Conservation (phyloP, 768 basidiomycete species). For the Macrocybe gigantea region DNA sequence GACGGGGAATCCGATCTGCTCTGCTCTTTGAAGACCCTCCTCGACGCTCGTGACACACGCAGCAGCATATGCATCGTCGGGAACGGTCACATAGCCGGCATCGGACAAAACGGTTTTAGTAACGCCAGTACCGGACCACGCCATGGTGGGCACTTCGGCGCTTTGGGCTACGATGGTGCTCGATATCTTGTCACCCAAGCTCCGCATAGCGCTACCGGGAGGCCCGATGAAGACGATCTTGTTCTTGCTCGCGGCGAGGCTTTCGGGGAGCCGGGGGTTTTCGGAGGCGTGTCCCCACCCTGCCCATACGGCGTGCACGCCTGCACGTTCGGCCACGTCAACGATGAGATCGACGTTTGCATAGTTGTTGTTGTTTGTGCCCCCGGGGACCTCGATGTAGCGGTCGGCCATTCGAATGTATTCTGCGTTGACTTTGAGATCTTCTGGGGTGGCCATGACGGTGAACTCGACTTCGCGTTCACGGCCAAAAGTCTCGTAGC, state of each 20-base stretch:
- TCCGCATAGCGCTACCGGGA: conserved; percentile 97
- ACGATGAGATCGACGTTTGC: conserved; percentile 99
- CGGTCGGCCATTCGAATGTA: conserved; percentile 99
- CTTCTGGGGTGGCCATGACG: conserved; percentile 99
- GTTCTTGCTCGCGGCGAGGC: conserved; percentile 83
- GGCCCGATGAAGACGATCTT: conserved; percentile 99
- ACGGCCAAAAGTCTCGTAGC: conserved; percentile 96
- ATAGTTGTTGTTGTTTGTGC: conserved; percentile 98
- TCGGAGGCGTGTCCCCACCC: conserved; percentile 99
- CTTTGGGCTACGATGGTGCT: conserved; percentile 99
- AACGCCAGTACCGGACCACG: conserved; percentile 97
- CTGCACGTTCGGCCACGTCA: conserved; percentile 94
- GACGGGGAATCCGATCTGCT: conserved; percentile 91
- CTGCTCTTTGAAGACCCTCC: conserved; percentile 77
- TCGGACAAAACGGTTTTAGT: conserved; percentile 79
- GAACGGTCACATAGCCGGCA: conserved; percentile 90
- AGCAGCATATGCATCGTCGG: conserved; percentile 79
- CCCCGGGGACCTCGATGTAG: conserved; percentile 98
- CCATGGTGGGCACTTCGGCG: conserved; percentile 95
- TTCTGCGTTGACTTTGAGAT: conserved; percentile 97
- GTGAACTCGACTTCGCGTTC: conserved; percentile 98
- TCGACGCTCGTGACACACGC: conserved; percentile 89
- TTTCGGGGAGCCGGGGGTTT: conserved; percentile 94
- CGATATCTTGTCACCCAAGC: conserved; percentile 98
- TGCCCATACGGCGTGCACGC: conserved; percentile 99